Evolutionary conservation across 768 basidiomycete species (phyloP).

Genomic region (Russula sp.): DNA sequence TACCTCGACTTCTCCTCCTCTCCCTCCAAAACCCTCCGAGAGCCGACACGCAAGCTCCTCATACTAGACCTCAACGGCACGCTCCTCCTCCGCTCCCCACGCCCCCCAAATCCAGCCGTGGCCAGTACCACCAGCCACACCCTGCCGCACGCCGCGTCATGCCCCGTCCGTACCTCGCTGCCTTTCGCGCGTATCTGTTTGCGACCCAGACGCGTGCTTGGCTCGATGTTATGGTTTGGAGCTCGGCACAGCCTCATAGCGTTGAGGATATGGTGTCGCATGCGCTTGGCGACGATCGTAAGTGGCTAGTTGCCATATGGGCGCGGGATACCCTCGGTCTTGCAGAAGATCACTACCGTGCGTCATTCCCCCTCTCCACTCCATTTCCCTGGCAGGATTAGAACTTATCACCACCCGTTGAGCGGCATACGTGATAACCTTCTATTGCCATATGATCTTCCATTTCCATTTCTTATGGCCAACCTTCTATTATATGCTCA

Average conservation of each 20-base stretch:
- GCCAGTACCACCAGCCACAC: neutral
- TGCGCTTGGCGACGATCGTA: conserved; percentile 48
- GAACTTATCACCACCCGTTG: conserved; percentile 7
- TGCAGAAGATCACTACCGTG: conserved; percentile 59
- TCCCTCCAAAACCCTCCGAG: conserved; percentile 34
- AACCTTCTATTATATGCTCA: conserved; percentile 5
- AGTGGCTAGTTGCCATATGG: conserved; percentile 63
- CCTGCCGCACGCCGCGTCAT: conserved; percentile 42
- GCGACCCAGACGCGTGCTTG: conserved; percentile 56
- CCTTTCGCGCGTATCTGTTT: conserved; percentile 64
- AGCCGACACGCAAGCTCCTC: conserved; percentile 56
- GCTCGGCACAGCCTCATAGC: conserved; percentile 78
- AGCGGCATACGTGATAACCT: conserved; percentile 25
- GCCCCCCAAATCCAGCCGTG: conserved; percentile 25
- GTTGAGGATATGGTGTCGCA: conserved; percentile 70
- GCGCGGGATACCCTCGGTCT: conserved; percentile 76
- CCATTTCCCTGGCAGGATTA: conserved; percentile 1
- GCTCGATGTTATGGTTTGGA: conserved; percentile 89
- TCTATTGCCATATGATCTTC: neutral
- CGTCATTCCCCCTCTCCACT: conserved; percentile 36
- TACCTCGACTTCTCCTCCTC: conserved; percentile 40
- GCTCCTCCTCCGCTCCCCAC: conserved; percentile 58
- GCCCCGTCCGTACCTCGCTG: conserved; percentile 61
- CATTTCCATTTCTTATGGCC: conserved; percentile 23
- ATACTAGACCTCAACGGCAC: conserved; percentile 77